phyloP scores from a whole-genome alignment of 2,329 filamentous ascomycete genomes.

The Penicillium sp. region DNA sequence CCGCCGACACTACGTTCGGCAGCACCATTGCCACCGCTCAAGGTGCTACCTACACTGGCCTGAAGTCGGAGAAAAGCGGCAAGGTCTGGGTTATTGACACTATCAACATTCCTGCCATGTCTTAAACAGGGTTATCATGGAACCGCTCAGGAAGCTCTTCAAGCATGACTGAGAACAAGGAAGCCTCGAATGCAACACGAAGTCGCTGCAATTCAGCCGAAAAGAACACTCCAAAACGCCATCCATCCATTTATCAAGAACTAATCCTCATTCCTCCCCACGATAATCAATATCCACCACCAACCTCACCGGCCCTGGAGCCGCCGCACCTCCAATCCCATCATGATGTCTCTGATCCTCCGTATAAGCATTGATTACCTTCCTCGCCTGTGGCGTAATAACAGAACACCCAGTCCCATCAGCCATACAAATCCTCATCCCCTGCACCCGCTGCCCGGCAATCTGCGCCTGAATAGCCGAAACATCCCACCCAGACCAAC shows the following conservation, averaged over 20 bases:
- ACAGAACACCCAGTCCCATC: conserved; percentile 31
- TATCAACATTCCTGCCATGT: conserved; percentile 41
- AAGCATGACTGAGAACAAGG: neutral
- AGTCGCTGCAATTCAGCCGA: neutral
- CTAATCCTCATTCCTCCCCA: conserved; percentile 6
- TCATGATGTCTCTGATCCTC: conserved; percentile 25
- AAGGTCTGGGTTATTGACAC: conserved; percentile 6
- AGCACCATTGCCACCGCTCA: conserved; percentile 21
- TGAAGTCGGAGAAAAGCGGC: neutral
- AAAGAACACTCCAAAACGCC: neutral
- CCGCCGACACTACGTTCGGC: conserved; percentile 31
- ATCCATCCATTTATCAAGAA: conserved; percentile 6
- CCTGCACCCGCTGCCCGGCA: conserved; percentile 31
- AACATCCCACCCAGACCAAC: conserved; percentile 45
- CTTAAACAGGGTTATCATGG: neutral
- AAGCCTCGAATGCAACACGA: conserved; percentile 4
- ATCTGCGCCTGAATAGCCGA: conserved; percentile 41
- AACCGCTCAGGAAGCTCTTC: no score
- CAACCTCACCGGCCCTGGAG: conserved; percentile 33
- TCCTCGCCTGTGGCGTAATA: conserved; percentile 25
- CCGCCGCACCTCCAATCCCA: conserved; percentile 39
- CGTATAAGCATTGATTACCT: conserved; percentile 33
- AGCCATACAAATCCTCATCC: conserved; percentile 36
- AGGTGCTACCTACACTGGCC: neutral
- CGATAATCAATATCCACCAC: conserved; percentile 32